These are phyloP conservation scores for Chalciporus sp. DNA, from an alignment of 1,284 basidiomycete species.

Conservation along the genomic window DNA sequence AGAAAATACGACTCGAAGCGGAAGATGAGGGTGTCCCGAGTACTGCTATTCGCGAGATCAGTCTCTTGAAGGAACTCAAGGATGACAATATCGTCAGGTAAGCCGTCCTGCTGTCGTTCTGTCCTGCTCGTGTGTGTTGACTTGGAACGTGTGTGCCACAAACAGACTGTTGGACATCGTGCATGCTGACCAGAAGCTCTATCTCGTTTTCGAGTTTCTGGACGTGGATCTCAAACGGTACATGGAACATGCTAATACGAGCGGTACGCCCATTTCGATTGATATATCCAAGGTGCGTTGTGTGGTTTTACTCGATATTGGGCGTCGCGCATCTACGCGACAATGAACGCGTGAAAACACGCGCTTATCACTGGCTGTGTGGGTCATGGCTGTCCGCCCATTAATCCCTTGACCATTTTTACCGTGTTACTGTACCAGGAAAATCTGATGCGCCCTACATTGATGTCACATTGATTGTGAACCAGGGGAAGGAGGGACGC, in stretches of 20 bases:
- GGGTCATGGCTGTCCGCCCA: constrained; percentile 11
- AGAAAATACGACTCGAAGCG: constrained; percentile 98
- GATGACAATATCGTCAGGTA: constrained; percentile 94
- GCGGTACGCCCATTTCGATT: constrained; percentile 68
- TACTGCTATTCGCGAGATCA: constrained; percentile 98
- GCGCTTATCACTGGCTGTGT: constrained; percentile 24
- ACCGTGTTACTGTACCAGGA: neutral
- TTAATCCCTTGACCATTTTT: neutral
- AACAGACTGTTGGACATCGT: constrained; percentile 95
- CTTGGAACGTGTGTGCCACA: constrained; percentile 12
- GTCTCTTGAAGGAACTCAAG: constrained; percentile 93
- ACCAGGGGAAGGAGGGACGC: constrained; percentile 22
- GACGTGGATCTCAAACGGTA: constrained; percentile 96
- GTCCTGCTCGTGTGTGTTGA: constrained; percentile 1
- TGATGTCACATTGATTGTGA: constrained; percentile 23
- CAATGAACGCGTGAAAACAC: constrained; percentile 18
- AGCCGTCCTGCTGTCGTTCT: constrained; percentile 1
- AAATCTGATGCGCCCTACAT: constrained; percentile 15
- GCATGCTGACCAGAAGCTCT: constrained; percentile 95
- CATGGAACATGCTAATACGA: constrained; percentile 85
- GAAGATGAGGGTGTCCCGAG: constrained; percentile 98
- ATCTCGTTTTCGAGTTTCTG: constrained; percentile 95
- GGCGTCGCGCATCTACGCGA: constrained; percentile 9
- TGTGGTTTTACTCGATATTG: neutral
- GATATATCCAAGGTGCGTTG: constrained; percentile 83